phyloP scores from a whole-genome alignment of 805 yeast species.

The Pichia thaimueangensis region DNA sequence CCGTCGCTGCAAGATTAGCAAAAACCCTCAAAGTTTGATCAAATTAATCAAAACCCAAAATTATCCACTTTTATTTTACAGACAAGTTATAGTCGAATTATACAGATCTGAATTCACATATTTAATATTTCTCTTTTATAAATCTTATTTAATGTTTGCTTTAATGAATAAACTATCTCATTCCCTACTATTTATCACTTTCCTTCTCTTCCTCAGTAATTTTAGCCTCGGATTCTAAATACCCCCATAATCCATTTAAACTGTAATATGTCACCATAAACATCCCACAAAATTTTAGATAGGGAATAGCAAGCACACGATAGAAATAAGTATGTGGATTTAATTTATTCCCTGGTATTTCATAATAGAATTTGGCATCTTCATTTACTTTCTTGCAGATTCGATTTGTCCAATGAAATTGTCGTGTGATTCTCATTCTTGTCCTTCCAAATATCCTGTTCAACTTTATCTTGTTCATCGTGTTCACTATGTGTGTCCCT shows the following conservation, averaged over 20 bases:
- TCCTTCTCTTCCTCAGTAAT: slow-evolving; percentile 11
- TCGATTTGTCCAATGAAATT: too few relatives aligned
- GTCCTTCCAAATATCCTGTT: too few relatives aligned
- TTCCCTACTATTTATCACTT: background rate
- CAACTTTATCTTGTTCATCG: too few relatives aligned
- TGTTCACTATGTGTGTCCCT: too few relatives aligned
- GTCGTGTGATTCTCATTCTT: too few relatives aligned
- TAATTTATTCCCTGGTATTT: slow-evolving; percentile 14
- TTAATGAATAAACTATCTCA: slow-evolving; percentile 6
- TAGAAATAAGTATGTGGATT: slow-evolving; percentile 36
- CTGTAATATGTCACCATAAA: slow-evolving; percentile 43
- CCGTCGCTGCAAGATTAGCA: slow-evolving; percentile 49
- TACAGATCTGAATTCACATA: background rate
- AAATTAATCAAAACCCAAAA: too few relatives aligned
- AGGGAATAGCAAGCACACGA: slow-evolving; percentile 40
- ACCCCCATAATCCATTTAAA: slow-evolving; percentile 39
- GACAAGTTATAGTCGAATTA: slow-evolving; percentile 7
- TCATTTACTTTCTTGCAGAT: too few relatives aligned
- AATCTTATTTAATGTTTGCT: slow-evolving; percentile 3
- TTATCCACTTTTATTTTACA: too few relatives aligned
- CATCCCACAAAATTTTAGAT: slow-evolving; percentile 37
- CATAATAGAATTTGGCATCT: slow-evolving; percentile 17
- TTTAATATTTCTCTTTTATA: background rate
- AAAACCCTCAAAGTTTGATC: slow-evolving; percentile 10
- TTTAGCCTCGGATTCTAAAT: slow-evolving; percentile 30